phyloP scores from a whole-genome alignment of 768 basidiomycete species.

The Candolleomyces eurysporus region DNA sequence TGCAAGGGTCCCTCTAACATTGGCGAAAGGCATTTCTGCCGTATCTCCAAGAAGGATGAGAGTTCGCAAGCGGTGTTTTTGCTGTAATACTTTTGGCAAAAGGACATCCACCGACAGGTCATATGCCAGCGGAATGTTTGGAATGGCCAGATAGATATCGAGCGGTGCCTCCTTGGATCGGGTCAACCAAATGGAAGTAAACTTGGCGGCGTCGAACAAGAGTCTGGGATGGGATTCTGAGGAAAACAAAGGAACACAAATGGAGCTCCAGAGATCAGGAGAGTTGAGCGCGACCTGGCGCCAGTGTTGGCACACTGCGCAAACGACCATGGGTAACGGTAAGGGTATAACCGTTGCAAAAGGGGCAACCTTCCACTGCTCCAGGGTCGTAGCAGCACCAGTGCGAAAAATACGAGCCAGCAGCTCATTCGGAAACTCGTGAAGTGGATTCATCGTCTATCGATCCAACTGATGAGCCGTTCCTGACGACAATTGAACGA shows the following conservation, averaged over 20 bases:
- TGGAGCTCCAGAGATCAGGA: constrained; percentile 38
- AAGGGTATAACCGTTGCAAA: neutral
- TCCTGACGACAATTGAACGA: neutral
- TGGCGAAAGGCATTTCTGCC: neutral
- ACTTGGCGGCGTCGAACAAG: constrained; percentile 3
- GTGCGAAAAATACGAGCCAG: constrained; percentile 1
- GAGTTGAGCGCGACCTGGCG: constrained; percentile 33
- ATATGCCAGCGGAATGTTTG: constrained; percentile 1
- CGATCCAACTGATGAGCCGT: neutral
- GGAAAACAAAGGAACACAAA: constrained; percentile 14
- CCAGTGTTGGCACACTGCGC: constrained; percentile 44
- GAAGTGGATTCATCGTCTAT: neutral
- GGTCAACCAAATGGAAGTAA: constrained; percentile 8
- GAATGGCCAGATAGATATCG: constrained; percentile 6
- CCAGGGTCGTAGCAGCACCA: neutral
- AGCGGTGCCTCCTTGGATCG: constrained; percentile 13
- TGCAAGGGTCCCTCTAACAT: constrained; percentile 3
- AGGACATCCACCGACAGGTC: constrained; percentile 5
- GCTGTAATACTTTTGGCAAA: constrained; percentile 2
- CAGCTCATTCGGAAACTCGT: constrained; percentile 6
- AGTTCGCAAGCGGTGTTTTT: constrained; percentile 1
- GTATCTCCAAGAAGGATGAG: constrained; percentile 2
- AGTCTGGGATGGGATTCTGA: constrained; percentile 1
- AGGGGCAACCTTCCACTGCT: neutral
- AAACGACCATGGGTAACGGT: constrained; percentile 27